Conservation (phyloP, 164 flowering plant genomes). For the Vitis rupestris region DNA sequence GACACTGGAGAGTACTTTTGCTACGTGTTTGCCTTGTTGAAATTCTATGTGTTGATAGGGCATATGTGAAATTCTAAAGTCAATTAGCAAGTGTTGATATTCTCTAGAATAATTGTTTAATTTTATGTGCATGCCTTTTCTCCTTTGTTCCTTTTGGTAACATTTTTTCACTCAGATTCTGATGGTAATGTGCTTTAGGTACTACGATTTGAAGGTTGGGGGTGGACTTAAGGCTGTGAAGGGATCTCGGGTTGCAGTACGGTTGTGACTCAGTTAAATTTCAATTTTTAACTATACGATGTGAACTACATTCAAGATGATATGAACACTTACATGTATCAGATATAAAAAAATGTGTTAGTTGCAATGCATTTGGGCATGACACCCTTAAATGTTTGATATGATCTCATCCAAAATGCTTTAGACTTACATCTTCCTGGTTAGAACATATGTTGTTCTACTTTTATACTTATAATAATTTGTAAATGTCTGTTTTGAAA, state of each 20-base stretch:
- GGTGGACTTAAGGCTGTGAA: constrained; percentile 75
- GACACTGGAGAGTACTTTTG: neutral
- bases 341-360: no score
- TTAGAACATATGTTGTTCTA: no score
- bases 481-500: no score
- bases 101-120: no score
- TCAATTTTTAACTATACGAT: constrained; percentile 8
- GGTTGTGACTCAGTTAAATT: constrained; percentile 57
- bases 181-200: constrained; percentile 42
- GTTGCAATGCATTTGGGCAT: no score
- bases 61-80: neutral
- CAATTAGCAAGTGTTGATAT: neutral
- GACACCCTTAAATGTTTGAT: no score
- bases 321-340: no score
- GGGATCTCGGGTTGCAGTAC: constrained; percentile 98
- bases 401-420: no score
- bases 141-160: neutral
- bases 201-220: constrained; percentile 95
- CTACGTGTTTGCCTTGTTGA: no score
- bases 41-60: neutral
- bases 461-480: no score
- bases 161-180: neutral
- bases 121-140: neutral
- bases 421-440: no score
- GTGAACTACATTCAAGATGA: no score